Base-by-base conservation (phyloP, 148 eudicot genomes). In the Pharnaceum exiguum region DNA sequence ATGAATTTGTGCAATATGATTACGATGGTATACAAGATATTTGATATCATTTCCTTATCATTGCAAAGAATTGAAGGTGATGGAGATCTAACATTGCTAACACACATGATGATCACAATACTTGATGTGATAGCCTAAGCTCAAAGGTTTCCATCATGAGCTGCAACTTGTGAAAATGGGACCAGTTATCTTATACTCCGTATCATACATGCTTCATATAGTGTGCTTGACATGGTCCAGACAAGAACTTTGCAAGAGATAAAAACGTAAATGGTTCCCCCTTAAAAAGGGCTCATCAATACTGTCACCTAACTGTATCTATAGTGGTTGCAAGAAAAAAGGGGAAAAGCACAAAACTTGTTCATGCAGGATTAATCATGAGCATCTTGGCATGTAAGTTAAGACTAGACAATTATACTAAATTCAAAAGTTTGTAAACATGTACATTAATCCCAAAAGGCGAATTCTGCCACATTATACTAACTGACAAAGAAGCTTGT, bases 101-200 rank as follows among this genome's bases (percentile, higher is more conserved):
- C 28, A 47, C 77, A 75, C 75, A 72, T 63, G 75, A 63, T 69
- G 53, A 71, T 59, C 47, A 57, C 8, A 18, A 61, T 44, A 49
- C 46, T 19, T 52, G 65, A 71, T 67, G 26, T 66, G 70, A 66
- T 66, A 29, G 70, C 39, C 25, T 47, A 40, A 49, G 28, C 15
- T 39, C 42, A n/a, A 66, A 36, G 38, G 53, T 27, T 32, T 30
- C 31, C 15, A 45, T 45, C 36, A 57, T 36, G 31, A 43, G 40
- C 10, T 60, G 61, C 61, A 60, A 68, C 61, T 53, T 60, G 72
- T 52, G 55, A 10, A 25, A 37, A 3, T 26, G 72, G 72, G 72
- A 53, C 67, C 72, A 68, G n/a, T n/a, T n/a, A n/a, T 68, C 13
- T 23, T 10, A 21, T 35, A 32, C 31, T 46, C 8, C 7, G 26